A percentile compares a stretch with the other conserved stretches of the same genome.
Evolutionary conservation across 129 eudicot species (phyloP).

Genomic region (Ambrosia trifida): DNA sequence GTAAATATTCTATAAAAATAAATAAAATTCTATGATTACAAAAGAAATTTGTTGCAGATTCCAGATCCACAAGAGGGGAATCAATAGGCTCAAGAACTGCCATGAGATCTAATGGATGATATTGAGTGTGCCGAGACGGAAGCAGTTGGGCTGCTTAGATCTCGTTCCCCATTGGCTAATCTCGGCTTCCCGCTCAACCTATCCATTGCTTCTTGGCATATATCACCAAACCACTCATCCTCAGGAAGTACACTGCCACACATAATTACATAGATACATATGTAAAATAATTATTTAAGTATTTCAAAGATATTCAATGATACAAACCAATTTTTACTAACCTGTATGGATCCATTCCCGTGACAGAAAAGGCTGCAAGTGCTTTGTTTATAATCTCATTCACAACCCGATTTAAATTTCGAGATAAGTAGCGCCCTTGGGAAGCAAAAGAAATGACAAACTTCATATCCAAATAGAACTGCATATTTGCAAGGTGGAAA

Average conservation of each 20-base stretch:
- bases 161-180: conserved; percentile 74
- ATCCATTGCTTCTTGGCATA: conserved; percentile 86
- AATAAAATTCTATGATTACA: conserved; percentile 40
- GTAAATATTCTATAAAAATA: conserved; percentile 21
- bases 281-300: neutral
- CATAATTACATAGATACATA: neutral
- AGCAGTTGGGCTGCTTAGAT: conserved; percentile 91
- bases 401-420: conserved; percentile 77
- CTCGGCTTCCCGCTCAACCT: conserved; percentile 82
- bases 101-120: conserved; percentile 87
- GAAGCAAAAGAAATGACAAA: conserved; percentile 91
- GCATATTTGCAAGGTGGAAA: conserved; percentile 32
- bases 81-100: conserved; percentile 59
- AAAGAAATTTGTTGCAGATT: conserved; percentile 20
- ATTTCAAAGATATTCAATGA: neutral
- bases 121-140: conserved; percentile 92
- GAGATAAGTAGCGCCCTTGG: conserved; percentile 93
- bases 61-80: conserved; percentile 27
- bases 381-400: conserved; percentile 89
- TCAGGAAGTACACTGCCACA: conserved; percentile 77
- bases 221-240: conserved; percentile 83
- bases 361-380: conserved; percentile 72
- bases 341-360: conserved; percentile 93
- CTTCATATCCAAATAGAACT: conserved; percentile 98
- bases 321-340: conserved; percentile 18